Evolutionary conservation across 352 stramenopile genomes (phyloP).

Genomic region (Phytophthora crassamura): DNA sequence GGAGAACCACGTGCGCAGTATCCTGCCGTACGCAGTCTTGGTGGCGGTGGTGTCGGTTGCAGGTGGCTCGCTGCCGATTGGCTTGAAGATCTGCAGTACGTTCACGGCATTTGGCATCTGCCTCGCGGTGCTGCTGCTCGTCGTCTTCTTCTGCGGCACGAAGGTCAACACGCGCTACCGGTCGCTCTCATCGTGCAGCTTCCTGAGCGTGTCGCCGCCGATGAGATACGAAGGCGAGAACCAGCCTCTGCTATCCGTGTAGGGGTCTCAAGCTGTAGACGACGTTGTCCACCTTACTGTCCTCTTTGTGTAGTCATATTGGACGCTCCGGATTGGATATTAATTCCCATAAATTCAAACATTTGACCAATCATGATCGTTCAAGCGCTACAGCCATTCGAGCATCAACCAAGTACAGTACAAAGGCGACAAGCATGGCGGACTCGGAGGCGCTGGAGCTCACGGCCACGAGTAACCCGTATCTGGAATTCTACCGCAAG

Average conservation of each 20-base stretch:
- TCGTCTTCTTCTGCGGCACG: constrained; percentile 86
- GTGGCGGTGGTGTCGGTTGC: constrained; percentile 74
- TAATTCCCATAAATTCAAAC: constrained; percentile 18
- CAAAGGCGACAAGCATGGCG: constrained; percentile 18
- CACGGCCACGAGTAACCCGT: constrained; percentile 77
- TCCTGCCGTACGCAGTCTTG: constrained; percentile 83
- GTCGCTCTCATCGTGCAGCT: constrained; percentile 76
- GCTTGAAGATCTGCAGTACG: constrained; percentile 73
- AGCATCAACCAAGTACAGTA: no score
- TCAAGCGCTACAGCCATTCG: constrained; percentile 14
- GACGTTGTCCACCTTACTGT: no score
- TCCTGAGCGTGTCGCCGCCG: constrained; percentile 69
- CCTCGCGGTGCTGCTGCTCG: constrained; percentile 70
- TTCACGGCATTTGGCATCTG: constrained; percentile 86
- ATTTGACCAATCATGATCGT: constrained; percentile 30
- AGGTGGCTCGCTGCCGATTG: constrained; percentile 75
- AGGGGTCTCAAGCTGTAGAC: not conserved
- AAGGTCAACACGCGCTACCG: constrained; percentile 81
- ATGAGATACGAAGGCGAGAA: constrained; percentile 60
- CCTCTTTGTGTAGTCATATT: constrained; percentile 33
- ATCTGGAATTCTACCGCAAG: constrained; percentile 79
- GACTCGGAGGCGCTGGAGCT: constrained; percentile 47
- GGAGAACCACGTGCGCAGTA: constrained; percentile 88
- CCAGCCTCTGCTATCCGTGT: constrained; percentile 56
- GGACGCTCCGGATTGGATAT: constrained; percentile 13